Percentiles rank a stretch among this genome's conserved stretches.
These are phyloP conservation scores for Ophiocordyceps sinensis DNA, from an alignment of 2,329 filamentous ascomycete species.

Conservation along the genomic window DNA sequence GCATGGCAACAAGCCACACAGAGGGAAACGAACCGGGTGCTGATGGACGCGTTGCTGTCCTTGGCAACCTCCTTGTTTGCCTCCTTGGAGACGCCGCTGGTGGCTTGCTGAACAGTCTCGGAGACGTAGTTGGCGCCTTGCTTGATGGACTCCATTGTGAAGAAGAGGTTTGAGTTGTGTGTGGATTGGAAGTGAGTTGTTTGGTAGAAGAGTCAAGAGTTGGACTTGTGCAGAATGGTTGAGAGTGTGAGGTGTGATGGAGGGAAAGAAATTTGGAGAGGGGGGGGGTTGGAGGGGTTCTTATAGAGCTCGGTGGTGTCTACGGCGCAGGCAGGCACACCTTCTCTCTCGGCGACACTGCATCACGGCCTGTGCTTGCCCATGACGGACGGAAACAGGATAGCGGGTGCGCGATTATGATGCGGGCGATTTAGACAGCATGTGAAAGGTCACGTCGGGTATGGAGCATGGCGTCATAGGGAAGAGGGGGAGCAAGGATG, in stretches of 20 bases:
- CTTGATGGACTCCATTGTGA: constrained; percentile 38
- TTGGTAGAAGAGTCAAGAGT: not conserved
- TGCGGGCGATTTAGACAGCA: not conserved
- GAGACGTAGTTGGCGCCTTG: constrained; percentile 53
- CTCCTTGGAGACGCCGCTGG: constrained; percentile 47
- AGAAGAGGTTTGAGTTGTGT: constrained; percentile 5
- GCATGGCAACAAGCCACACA: not conserved
- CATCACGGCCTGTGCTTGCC: not conserved
- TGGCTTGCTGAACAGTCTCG: constrained; percentile 44
- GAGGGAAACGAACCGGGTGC: constrained; percentile 31
- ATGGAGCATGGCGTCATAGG: not conserved
- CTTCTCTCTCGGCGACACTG: not conserved
- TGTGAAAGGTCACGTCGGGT: not conserved
- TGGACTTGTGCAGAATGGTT: not conserved
- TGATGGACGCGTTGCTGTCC: constrained; percentile 35
- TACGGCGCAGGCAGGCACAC: not conserved
- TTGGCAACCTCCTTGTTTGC: constrained; percentile 56
- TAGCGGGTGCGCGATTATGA: not conserved
- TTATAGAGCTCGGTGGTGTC: not conserved
- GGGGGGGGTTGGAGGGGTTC: not conserved
- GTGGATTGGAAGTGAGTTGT: constrained; percentile 2
- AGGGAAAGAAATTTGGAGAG: not conserved
- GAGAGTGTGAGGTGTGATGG: not conserved
- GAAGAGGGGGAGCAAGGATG: not conserved
- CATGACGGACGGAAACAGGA: not conserved